These are phyloP conservation scores for Ophiostoma quercus DNA, from an alignment of 2,329 filamentous ascomycete species.

Conservation along the genomic window DNA sequence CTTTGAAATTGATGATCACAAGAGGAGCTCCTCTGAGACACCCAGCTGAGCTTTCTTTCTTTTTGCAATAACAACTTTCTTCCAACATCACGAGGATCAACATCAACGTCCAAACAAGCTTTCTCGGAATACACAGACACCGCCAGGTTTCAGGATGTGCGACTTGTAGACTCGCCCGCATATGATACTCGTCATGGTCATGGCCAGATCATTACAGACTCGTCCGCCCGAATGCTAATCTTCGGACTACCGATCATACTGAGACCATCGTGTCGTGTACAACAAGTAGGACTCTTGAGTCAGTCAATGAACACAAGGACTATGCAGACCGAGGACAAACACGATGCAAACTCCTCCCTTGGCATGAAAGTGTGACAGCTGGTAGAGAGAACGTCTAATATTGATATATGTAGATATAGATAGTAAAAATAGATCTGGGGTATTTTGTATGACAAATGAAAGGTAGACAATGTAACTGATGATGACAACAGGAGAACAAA, in stretches of 20 bases:
- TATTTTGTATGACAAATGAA: conserved; percentile 20
- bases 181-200: not conserved
- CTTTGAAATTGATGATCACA: not conserved
- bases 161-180: not conserved
- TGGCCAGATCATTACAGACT: not conserved
- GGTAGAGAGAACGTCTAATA: not conserved
- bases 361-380: not conserved
- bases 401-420: not conserved
- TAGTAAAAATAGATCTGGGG: conserved; percentile 16
- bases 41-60: not conserved
- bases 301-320: not conserved
- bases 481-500: not conserved
- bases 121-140: not conserved
- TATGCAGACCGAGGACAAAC: not conserved
- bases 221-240: too few relatives aligned
- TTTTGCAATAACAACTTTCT: not conserved
- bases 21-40: not conserved
- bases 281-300: not conserved
- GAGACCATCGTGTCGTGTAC: not conserved
- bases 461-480: not conserved
- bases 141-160: not conserved
- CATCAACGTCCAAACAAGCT: too few relatives aligned
- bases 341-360: not conserved
- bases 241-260: not conserved
- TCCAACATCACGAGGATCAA: too few relatives aligned